phyloP scores from a whole-genome alignment of 768 basidiomycete genomes.

The Mycena sanguinolenta region DNA sequence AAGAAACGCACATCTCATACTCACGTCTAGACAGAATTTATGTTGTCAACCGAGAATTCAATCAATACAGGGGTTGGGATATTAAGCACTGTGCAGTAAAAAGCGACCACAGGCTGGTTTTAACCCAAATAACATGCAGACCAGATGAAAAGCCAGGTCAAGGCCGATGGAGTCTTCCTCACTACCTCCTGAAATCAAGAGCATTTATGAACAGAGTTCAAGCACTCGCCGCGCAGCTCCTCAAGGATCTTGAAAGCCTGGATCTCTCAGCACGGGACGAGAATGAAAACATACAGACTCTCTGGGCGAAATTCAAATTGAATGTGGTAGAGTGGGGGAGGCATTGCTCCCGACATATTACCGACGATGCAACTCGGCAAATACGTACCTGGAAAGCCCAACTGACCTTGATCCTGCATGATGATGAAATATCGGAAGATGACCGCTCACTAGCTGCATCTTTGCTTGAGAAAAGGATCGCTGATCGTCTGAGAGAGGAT shows the following conservation, averaged over 20 bases:
- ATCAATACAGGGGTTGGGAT: neutral
- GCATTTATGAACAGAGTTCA: neutral
- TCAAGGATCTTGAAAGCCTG: neutral
- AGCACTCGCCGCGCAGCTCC: no score
- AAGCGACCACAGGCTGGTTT: neutral
- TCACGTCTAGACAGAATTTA: constrained; percentile 6
- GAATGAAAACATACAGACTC: neutral
- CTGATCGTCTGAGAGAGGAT: neutral
- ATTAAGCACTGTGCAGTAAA: neutral
- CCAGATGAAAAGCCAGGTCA: neutral
- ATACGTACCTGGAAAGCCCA: neutral
- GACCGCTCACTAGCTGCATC: neutral
- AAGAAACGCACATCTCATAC: neutral
- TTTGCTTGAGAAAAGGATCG: neutral
- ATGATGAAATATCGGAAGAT: neutral
- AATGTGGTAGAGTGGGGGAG: neutral
- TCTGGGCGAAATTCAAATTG: neutral
- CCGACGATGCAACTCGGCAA: neutral
- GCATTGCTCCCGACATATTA: neutral
- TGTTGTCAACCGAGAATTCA: neutral
- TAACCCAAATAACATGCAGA: neutral
- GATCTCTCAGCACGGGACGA: neutral
- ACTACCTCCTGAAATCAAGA: neutral
- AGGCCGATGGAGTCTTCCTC: neutral
- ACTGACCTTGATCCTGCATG: neutral